phyloP scores from a whole-genome alignment of 2,329 filamentous ascomycete genomes.

The Immersiporthe knoxdaviesiana region DNA sequence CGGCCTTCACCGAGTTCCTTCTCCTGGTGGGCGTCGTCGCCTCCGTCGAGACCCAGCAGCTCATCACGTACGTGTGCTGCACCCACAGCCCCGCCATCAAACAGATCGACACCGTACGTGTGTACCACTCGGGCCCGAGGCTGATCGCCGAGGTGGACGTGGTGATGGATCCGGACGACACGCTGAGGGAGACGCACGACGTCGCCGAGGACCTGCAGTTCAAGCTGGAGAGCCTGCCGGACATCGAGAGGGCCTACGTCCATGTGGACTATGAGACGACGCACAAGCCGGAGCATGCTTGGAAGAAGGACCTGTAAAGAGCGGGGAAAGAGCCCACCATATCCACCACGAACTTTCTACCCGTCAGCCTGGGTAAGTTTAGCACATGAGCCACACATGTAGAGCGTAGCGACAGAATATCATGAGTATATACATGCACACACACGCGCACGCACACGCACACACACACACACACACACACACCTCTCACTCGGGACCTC shows the following conservation, averaged over 20 bases:
- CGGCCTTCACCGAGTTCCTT: conserved; percentile 87
- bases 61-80: conserved; percentile 95
- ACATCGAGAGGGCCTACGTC: conserved; percentile 92
- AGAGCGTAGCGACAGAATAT: neutral
- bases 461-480: too few species aligned
- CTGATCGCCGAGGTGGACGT: conserved; percentile 96
- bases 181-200: conserved; percentile 82
- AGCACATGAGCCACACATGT: neutral
- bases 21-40: conserved; percentile 89
- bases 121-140: conserved; percentile 86
- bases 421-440: neutral
- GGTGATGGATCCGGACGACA: conserved; percentile 80
- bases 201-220: conserved; percentile 92
- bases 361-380: neutral
- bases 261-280: conserved; percentile 97
- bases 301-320: conserved; percentile 63
- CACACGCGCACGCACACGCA: too few species aligned
- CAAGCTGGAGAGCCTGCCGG: conserved; percentile 88
- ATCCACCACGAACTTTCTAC: neutral
- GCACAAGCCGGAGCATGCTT: conserved; percentile 83
- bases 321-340: neutral
- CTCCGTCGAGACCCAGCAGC: conserved; percentile 81
- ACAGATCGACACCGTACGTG: conserved; percentile 92
- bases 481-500: too few species aligned
- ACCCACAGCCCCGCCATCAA: conserved; percentile 82